A percentile compares a stretch with the other conserved stretches of the same genome.
Conservation (phyloP, 129 eudicot genomes). For the Mikania micrantha region DNA sequence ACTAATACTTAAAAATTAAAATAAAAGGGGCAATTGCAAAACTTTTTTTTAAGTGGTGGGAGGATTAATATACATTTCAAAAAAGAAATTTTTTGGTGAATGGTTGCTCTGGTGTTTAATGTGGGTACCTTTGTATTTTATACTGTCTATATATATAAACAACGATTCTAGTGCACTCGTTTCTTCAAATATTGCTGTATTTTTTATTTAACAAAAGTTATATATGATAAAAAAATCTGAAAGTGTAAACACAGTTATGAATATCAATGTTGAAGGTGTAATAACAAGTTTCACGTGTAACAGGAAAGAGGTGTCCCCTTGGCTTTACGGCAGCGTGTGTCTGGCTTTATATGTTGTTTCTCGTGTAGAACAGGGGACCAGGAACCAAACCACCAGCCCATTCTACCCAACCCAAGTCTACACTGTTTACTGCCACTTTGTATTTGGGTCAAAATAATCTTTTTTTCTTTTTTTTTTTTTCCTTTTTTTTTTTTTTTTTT, state of each 20-base stretch:
- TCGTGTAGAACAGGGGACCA: constrained; percentile 21
- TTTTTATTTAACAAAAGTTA: background rate
- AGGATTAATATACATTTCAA: too few species aligned
- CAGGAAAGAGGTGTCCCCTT: constrained; percentile 17
- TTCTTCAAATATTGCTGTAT: background rate
- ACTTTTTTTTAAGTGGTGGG: too few species aligned
- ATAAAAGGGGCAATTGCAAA: too few species aligned
- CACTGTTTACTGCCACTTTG: background rate
- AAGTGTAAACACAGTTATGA: too few species aligned
- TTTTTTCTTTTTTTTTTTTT: too few species aligned
- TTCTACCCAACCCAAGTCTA: too few species aligned
- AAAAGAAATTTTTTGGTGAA: too few species aligned
- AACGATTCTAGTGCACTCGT: background rate
- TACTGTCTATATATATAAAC: too few species aligned
- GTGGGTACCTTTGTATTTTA: too few species aligned
- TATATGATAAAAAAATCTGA: background rate
- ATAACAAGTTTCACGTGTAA: constrained; percentile 26
- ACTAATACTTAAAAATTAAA: too few species aligned
- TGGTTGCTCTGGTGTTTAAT: too few species aligned
- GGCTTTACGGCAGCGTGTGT: constrained; percentile 1
- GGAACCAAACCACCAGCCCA: constrained; percentile 4
- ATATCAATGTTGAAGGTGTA: background rate
- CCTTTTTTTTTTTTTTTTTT: too few species aligned
- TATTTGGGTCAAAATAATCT: background rate
- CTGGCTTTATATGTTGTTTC: constrained; percentile 32